Evolutionary conservation across 257 asterid species (phyloP).

Genomic region (Mentha longifolia): DNA sequence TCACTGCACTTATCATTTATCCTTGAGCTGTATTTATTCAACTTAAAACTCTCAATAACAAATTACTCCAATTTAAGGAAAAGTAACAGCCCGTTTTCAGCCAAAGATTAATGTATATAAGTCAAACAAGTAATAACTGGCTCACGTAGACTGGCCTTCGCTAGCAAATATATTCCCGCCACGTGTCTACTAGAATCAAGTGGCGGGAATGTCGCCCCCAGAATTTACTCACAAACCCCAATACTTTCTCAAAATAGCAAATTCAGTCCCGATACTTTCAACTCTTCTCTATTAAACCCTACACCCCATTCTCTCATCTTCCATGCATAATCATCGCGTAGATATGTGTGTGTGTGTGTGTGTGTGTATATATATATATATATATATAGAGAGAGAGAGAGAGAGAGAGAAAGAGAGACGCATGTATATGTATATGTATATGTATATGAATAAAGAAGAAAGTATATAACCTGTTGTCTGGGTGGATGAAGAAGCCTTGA

Average conservation of each 20-base stretch:
- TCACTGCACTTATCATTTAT: conserved; percentile 4
- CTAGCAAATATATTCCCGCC: conserved; percentile 9
- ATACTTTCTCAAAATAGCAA: conserved; percentile 11
- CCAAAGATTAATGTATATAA: background rate
- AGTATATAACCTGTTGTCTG: conserved; percentile 59
- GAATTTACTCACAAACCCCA: conserved; percentile 24
- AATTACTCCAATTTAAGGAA: background rate
- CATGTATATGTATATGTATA: too few species aligned
- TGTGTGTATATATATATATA: too few species aligned
- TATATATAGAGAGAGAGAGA: too few species aligned
- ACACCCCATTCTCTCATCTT: background rate
- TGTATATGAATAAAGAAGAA: background rate
- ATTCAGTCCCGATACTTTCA: conserved; percentile 1
- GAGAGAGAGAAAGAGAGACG: too few species aligned
- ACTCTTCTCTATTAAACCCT: conserved; percentile 9
- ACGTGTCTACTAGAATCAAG: conserved; percentile 26
- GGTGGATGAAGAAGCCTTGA: conserved; percentile 55
- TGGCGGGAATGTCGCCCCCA: conserved; percentile 35
- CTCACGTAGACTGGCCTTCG: background rate
- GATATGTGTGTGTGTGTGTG: too few species aligned
- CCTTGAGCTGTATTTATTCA: background rate
- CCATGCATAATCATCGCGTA: too few species aligned
- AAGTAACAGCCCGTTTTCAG: conserved; percentile 1
- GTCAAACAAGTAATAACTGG: conserved; percentile 3
- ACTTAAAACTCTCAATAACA: too few species aligned